Conservation (phyloP, 352 stramenopile species). For the Plasmopara halstedii region DNA sequence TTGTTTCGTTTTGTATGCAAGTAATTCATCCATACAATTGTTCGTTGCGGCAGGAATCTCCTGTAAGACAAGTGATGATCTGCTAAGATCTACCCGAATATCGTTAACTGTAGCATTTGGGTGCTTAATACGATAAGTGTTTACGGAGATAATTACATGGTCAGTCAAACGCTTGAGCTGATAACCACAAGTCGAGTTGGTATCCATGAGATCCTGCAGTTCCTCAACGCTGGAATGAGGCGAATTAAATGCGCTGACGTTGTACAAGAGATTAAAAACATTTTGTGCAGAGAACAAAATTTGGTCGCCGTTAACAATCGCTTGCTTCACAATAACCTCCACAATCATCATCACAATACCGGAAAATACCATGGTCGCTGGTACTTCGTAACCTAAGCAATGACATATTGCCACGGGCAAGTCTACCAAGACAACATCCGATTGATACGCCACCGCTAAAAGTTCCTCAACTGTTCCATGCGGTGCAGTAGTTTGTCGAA, state of each 20-base stretch:
- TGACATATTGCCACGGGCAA: conserved; percentile 15
- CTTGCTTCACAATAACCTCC: conserved; percentile 12
- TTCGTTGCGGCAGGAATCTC: conserved; percentile 17
- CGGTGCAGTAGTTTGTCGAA: conserved; percentile 8
- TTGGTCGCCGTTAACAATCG: conserved; percentile 12
- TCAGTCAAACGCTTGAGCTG: conserved; percentile 19
- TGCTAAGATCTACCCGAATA: conserved; percentile 12
- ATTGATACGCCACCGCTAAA: conserved; percentile 12
- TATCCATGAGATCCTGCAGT: conserved; percentile 13
- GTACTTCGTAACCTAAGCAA: conserved; percentile 14
- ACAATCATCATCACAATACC: conserved; percentile 17
- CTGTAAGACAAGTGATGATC: conserved; percentile 6
- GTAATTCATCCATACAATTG: conserved; percentile 18
- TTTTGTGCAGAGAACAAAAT: conserved; percentile 14
- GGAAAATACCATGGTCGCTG: conserved; percentile 7
- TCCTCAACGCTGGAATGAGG: conserved; percentile 5
- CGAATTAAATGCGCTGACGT: conserved; percentile 3
- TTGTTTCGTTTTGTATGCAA: conserved; percentile 10
- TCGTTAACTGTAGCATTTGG: conserved; percentile 6
- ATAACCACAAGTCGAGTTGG: conserved; percentile 13
- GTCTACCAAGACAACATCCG: conserved; percentile 14
- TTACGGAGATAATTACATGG: conserved; percentile 10
- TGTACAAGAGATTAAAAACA: conserved; percentile 8
- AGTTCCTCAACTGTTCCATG: conserved; percentile 9
- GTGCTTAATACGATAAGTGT: conserved; percentile 3